Percentiles rank a stretch among this genome's conserved stretches.
Evolutionary conservation across 1,284 basidiomycete species (phyloP).

Genomic region (Apiotrichum montevideense): DNA sequence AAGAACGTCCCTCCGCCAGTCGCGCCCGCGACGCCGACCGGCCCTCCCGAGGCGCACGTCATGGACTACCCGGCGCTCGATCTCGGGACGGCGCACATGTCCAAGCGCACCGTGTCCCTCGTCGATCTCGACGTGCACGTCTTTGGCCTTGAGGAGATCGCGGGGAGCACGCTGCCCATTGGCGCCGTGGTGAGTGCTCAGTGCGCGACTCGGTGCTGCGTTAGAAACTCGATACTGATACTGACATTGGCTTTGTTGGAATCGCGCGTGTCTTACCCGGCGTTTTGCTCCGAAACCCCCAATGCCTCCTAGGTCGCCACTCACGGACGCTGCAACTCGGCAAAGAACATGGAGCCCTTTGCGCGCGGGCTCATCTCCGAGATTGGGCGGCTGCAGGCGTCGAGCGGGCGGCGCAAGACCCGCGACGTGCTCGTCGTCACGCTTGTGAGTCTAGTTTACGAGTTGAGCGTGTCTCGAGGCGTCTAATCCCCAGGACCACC

Average conservation of each 20-base stretch:
- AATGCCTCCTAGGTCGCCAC: conserved; percentile 29
- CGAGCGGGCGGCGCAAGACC: conserved; percentile 12
- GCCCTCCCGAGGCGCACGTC: conserved; percentile 13
- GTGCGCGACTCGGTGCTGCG: conserved; percentile 3
- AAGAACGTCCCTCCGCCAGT: no score
- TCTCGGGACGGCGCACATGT: conserved; percentile 18
- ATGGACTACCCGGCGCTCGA: conserved; percentile 33
- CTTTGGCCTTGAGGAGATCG: conserved; percentile 41
- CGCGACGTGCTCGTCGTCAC: conserved; percentile 43
- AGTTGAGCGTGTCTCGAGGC: not conserved
- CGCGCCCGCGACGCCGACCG: not conserved
- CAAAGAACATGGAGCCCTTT: conserved; percentile 32
- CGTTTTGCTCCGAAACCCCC: not conserved
- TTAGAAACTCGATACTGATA: conserved; percentile 1
- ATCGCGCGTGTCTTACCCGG: not conserved
- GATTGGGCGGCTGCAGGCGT: conserved; percentile 6
- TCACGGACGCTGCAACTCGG: conserved; percentile 36
- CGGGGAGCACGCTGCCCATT: conserved; percentile 21
- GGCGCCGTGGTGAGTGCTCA: conserved; percentile 31
- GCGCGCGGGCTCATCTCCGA: conserved; percentile 34
- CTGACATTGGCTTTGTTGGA: no score
- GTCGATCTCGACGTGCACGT: conserved; percentile 37
- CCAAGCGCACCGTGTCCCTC: conserved; percentile 13
- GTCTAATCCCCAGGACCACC: conserved; percentile 57
- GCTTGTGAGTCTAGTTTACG: conserved; percentile 24